Conservation (phyloP, 805 yeast species). For the Candida ovalis region DNA sequence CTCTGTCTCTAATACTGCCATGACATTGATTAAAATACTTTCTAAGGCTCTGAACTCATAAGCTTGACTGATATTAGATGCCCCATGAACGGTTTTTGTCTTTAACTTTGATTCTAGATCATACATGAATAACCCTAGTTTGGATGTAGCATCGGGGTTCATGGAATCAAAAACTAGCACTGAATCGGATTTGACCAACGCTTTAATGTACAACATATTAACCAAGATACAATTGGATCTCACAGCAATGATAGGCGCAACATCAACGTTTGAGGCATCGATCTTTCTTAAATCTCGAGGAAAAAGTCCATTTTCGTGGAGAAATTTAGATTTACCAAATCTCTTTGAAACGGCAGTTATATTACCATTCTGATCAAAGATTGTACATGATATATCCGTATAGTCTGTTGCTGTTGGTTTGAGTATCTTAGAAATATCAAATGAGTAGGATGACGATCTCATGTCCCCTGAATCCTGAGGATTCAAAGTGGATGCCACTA, state of each 20-base stretch:
- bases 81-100: constrained; percentile 27
- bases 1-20: constrained; percentile 76
- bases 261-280: constrained; percentile 69
- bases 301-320: constrained; percentile 66
- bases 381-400: constrained; percentile 69
- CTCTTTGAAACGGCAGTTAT: constrained; percentile 67
- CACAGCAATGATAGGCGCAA: constrained; percentile 85
- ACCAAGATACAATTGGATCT: constrained; percentile 74
- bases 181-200: constrained; percentile 73
- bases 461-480: too few species aligned
- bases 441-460: neutral
- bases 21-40: constrained; percentile 74
- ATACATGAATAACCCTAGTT: constrained; percentile 74
- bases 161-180: constrained; percentile 83
- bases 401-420: constrained; percentile 47
- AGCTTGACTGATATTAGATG: constrained; percentile 38
- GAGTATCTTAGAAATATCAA: constrained; percentile 21
- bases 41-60: constrained; percentile 85
- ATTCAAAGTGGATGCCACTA: neutral
- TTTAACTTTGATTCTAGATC: constrained; percentile 76
- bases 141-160: constrained; percentile 57
- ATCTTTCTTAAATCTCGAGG: constrained; percentile 87
- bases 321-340: constrained; percentile 68
- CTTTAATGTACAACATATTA: constrained; percentile 83
- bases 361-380: constrained; percentile 67